Evolutionary conservation across 2,329 filamentous ascomycete species (phyloP).

Genomic region (Nothomitra cinnamomea): DNA sequence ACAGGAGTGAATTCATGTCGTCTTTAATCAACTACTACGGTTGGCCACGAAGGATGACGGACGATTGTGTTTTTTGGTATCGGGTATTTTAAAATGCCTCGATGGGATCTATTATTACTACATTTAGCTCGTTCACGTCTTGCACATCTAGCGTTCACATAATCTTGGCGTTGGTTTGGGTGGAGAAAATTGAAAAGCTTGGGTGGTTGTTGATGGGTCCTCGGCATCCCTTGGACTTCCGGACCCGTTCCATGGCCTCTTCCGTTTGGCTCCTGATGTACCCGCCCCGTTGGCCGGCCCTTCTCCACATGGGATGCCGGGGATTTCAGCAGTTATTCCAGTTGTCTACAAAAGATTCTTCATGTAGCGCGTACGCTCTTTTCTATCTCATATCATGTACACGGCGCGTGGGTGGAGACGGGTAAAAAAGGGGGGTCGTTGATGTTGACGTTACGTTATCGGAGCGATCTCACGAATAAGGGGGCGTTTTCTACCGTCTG

Average conservation of each 20-base stretch:
- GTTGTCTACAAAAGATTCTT: background rate
- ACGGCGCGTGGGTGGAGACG: background rate
- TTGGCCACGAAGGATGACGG: too few species aligned
- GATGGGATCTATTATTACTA: too few species aligned
- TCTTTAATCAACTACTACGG: too few species aligned
- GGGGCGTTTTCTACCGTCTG: slow-evolving; percentile 9
- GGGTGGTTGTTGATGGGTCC: background rate
- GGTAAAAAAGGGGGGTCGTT: too few species aligned
- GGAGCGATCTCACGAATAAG: slow-evolving; percentile 13
- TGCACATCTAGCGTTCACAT: background rate
- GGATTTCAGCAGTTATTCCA: background rate
- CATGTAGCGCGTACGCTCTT: background rate
- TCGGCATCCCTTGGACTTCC: background rate
- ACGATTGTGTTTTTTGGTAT: too few species aligned
- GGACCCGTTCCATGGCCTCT: background rate
- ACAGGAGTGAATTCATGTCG: background rate
- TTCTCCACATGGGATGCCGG: background rate
- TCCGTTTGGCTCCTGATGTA: background rate
- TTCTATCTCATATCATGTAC: background rate
- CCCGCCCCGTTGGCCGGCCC: background rate
- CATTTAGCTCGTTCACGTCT: background rate
- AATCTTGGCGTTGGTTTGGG: background rate
- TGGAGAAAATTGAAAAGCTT: background rate
- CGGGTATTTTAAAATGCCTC: too few species aligned
- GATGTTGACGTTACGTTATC: too few species aligned